These are phyloP conservation scores for Dothistroma septosporum DNA, from an alignment of 2,329 filamentous ascomycete species.

Conservation along the genomic window DNA sequence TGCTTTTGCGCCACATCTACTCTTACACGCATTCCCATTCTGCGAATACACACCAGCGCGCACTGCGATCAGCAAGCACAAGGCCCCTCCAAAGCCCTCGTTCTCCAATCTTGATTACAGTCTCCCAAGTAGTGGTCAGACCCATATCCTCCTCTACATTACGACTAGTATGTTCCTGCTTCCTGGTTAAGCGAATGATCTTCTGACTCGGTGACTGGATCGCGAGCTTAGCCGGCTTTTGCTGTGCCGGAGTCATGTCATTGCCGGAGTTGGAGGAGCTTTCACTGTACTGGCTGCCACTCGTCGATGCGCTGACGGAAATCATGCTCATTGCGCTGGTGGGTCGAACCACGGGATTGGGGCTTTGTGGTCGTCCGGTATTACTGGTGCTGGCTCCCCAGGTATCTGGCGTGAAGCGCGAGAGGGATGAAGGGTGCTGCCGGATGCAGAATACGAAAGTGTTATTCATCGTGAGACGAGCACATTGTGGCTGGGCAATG, in stretches of 20 bases:
- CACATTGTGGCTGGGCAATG: constrained; percentile 91
- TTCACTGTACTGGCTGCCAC: constrained; percentile 50
- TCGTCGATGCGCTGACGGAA: constrained; percentile 49
- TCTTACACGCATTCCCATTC: constrained; percentile 66
- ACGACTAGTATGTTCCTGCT: constrained; percentile 57
- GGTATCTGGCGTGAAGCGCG: constrained; percentile 38
- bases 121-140: constrained; percentile 78
- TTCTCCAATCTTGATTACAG: constrained; percentile 85
- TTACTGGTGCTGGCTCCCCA: constrained; percentile 31
- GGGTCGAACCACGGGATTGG: constrained; percentile 52
- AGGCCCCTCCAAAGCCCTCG: constrained; percentile 75
- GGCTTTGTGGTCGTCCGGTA: constrained; percentile 46
- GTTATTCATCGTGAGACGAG: constrained; percentile 83
- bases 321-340: constrained; percentile 59
- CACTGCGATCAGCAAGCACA: constrained; percentile 76
- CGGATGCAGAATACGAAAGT: constrained; percentile 96
- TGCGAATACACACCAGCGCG: constrained; percentile 87
- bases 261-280: constrained; percentile 54
- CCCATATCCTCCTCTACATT: constrained; percentile 55
- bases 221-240: constrained; percentile 89
- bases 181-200: constrained; percentile 81
- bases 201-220: constrained; percentile 93
- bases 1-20: not conserved
- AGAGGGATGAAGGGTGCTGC: constrained; percentile 72
- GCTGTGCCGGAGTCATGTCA: constrained; percentile 49